Evolutionary conservation across 2,329 filamentous ascomycete genomes (phyloP).

Genomic region (Ascochyta rabiei): DNA sequence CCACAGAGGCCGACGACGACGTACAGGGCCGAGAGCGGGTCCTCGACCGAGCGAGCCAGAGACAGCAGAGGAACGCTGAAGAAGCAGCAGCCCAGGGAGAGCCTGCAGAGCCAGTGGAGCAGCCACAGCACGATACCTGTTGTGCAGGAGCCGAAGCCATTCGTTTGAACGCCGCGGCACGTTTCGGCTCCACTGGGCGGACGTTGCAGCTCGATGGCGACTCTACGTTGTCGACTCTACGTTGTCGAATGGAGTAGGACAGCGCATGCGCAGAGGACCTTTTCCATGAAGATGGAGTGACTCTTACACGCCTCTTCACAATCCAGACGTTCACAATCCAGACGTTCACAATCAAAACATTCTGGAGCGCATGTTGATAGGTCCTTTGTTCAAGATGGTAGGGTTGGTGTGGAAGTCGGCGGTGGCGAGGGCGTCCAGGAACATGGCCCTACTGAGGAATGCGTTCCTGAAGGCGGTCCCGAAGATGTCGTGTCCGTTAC

Average conservation of each 20-base stretch:
- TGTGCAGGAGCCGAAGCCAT: conserved; percentile 31
- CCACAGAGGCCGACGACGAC: conserved; percentile 17
- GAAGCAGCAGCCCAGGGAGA: conserved; percentile 12
- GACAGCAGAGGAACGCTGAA: conserved; percentile 12
- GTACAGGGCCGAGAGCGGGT: conserved; percentile 23
- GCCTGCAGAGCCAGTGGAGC: conserved; percentile 25
- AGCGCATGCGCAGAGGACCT: no score
- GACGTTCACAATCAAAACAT: no score
- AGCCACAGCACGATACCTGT: conserved; percentile 18
- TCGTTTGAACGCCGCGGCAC: conserved; percentile 21
- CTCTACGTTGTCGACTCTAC: no score
- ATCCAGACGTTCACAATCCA: no score
- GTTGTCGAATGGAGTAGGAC: no score
- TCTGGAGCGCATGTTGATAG: no score
- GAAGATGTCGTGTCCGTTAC: conserved; percentile 9
- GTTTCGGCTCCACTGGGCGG: no score
- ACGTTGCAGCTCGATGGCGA: no score
- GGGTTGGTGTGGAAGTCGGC: conserved; percentile 4
- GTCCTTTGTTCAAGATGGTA: not conserved
- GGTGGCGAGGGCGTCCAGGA: not conserved
- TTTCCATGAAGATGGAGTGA: no score
- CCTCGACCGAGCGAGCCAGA: conserved; percentile 11
- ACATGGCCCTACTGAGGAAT: not conserved
- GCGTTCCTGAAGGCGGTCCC: conserved; percentile 1
- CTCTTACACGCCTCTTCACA: no score